These are phyloP conservation scores for Gryganskiella cystojenkinii DNA, from an alignment of 192 early-diverging fungal species.

Conservation along the genomic window DNA sequence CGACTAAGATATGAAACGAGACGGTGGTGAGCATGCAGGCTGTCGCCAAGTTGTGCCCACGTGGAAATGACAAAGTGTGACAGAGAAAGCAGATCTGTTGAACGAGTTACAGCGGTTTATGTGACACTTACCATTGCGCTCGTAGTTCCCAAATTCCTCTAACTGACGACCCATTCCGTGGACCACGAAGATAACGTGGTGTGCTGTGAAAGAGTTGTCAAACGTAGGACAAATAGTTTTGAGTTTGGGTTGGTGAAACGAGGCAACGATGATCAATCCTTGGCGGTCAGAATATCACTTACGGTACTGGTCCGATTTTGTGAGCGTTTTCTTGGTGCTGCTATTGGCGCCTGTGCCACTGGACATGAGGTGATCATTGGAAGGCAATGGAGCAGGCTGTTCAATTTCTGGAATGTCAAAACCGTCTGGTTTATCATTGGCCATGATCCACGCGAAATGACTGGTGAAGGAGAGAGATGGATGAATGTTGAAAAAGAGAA, in stretches of 20 bases:
- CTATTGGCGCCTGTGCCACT: too few relatives aligned
- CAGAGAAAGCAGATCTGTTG: neutral
- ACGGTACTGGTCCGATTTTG: constrained; percentile 20
- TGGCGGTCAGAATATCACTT: too few relatives aligned
- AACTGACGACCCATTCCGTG: constrained; percentile 59
- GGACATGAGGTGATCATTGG: neutral
- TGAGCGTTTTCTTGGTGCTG: neutral
- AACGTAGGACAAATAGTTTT: too few relatives aligned
- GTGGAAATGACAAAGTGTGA: neutral
- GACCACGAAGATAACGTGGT: constrained; percentile 56
- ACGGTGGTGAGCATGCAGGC: too few relatives aligned
- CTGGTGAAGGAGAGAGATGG: neutral
- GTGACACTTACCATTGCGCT: constrained; percentile 42
- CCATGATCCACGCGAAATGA: neutral
- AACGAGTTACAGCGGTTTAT: neutral
- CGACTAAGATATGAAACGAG: too few relatives aligned
- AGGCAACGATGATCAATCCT: too few relatives aligned
- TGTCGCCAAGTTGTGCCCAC: neutral
- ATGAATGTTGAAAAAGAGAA: neutral
- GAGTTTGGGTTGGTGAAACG: too few relatives aligned
- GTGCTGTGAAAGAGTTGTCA: too few relatives aligned
- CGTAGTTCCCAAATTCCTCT: constrained; percentile 55
- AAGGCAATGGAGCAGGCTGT: neutral
- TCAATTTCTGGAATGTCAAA: neutral
- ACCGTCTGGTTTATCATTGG: neutral